Evolutionary conservation across 2,329 filamentous ascomycete species (phyloP).

Genomic region (Stemphylium vesicarium): DNA sequence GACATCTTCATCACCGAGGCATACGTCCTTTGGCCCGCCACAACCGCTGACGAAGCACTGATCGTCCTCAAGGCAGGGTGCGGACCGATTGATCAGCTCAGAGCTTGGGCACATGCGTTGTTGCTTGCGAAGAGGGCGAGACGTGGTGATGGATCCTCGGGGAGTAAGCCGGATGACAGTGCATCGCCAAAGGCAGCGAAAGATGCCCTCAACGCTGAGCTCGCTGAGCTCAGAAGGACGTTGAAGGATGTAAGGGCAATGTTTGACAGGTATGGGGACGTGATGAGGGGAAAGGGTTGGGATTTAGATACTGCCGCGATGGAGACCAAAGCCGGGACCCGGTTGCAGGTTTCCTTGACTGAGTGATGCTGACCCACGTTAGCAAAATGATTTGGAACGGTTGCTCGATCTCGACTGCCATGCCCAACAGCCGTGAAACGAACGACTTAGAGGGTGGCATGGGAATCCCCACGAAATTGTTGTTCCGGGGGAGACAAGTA

Average conservation of each 20-base stretch:
- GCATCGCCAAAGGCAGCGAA: slow-evolving; percentile 25
- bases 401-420: background rate
- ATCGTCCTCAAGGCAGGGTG: slow-evolving; percentile 70
- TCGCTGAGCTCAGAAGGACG: slow-evolving; percentile 49
- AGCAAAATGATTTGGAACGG: background rate
- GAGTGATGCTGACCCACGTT: background rate
- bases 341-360: slow-evolving; percentile 25
- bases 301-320: slow-evolving; percentile 68
- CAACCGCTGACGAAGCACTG: slow-evolving; percentile 48
- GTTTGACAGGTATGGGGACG: slow-evolving; percentile 55
- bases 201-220: slow-evolving; percentile 43
- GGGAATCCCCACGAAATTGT: background rate
- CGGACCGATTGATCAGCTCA: slow-evolving; percentile 59
- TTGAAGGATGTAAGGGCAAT: slow-evolving; percentile 48
- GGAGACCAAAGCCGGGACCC: slow-evolving; percentile 66
- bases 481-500: slow-evolving; percentile 4
- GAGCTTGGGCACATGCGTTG: slow-evolving; percentile 68
- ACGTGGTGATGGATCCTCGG: slow-evolving; percentile 3
- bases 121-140: slow-evolving; percentile 49
- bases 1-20: slow-evolving; percentile 57
- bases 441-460: slow-evolving; percentile 3
- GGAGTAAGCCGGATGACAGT: slow-evolving; percentile 22
- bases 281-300: slow-evolving; percentile 65
- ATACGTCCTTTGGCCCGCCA: slow-evolving; percentile 67
- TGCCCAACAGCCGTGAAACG: slow-evolving; percentile 10